phyloP scores from a whole-genome alignment of 805 yeast genomes.

The Candida sonorensis region DNA sequence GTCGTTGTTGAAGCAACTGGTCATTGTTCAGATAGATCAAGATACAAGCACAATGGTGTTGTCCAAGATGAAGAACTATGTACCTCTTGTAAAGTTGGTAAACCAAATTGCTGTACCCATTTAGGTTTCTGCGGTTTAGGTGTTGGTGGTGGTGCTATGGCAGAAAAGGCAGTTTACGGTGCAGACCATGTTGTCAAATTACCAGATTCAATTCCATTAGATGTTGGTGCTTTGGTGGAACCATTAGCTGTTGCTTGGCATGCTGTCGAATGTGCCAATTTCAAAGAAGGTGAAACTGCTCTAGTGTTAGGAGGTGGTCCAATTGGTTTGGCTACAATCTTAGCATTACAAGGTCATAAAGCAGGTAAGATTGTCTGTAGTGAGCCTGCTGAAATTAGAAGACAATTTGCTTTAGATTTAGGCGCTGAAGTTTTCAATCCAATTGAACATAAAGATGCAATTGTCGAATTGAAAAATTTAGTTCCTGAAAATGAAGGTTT shows the following conservation, averaged over 20 bases:
- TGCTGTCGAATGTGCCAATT: conserved; percentile 42
- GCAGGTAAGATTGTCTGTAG: conserved; percentile 47
- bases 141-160: conserved; percentile 40
- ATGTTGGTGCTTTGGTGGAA: conserved; percentile 44
- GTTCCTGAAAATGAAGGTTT: conserved; percentile 41
- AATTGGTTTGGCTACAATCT: conserved; percentile 50
- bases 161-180: conserved; percentile 33
- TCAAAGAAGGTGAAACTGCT: conserved; percentile 37
- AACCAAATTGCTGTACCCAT: conserved; percentile 19
- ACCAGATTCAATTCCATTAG: conserved; percentile 25
- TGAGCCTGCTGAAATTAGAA: conserved; percentile 55
- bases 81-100: conserved; percentile 35
- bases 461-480: conserved; percentile 30
- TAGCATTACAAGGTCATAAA: conserved; percentile 43
- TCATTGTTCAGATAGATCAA: conserved; percentile 33
- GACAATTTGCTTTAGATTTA: conserved; percentile 46
- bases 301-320: conserved; percentile 53
- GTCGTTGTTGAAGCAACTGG: conserved; percentile 61
- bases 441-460: conserved; percentile 29
- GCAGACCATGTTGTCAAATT: conserved; percentile 28
- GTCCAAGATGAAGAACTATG: conserved; percentile 30
- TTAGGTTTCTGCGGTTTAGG: conserved; percentile 44
- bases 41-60: conserved; percentile 24
- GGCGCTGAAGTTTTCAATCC: conserved; percentile 49
- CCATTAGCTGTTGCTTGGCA: conserved; percentile 59